Evolutionary conservation across 371 early-diverging fungal species (phyloP), one percentile per base, ranked within the genome.

Genomic region (Mortierella sp.): DNA sequence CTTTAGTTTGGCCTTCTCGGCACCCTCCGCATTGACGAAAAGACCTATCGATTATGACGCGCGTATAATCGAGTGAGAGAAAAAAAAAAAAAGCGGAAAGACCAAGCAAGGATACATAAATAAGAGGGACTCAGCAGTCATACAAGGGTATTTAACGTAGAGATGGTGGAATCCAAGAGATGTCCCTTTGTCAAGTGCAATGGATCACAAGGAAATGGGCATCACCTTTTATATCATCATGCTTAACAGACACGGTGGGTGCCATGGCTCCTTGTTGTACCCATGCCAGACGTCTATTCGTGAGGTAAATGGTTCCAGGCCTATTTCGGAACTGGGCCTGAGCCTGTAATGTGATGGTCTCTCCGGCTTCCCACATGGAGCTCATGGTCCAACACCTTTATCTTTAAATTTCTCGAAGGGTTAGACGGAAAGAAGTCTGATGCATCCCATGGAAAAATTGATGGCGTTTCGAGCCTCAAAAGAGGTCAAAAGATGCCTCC

Each of bases 331-430:
- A 89, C 29, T 66, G 73, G n/a, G 85, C 81, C 28, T 72, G 67
- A 21, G 86, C 87, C 72, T 87, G 84, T 55, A 82, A 68, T 28
- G 82, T 75, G 12, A 88, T 67, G 19, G 83, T 85, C 73, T 89
- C 89, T 51, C 87, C 88, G 45, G 88, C 84, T 60, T 89, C 86
- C 89, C 88, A 88, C 85, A 87, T 87, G 5, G 43, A 47, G 9
- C 37, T 37, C 37, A 37, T 37, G 37, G 5, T 37, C 37, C 9
- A 37, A 9, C 9, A 5, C 37, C 9, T 48, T 47, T 44, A 15
- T 16, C 53, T 25, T 11, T 19, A 14, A 16, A 6, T 6, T 57
- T 18, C 37, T 16, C 11, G 57, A 28, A 57, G 26, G 57, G n/a
- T 7, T 16, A 57, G 30, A 18, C 3, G 25, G 28, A 56, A 55